Evolutionary conservation across 768 basidiomycete species (phyloP).

Genomic region (Termitomyces eurrhizus): DNA sequence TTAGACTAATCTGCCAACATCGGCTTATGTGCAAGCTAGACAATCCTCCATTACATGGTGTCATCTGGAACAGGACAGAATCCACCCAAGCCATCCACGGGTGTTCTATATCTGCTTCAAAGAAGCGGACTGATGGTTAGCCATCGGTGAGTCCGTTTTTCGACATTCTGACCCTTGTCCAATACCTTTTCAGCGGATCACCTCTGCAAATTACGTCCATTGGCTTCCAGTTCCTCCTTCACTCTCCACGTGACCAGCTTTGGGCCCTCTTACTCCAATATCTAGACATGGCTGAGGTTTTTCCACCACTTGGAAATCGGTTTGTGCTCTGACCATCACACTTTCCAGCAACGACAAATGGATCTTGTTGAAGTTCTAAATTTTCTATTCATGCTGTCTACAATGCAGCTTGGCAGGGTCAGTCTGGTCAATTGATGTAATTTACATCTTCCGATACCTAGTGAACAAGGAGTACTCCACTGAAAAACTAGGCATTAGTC

Average conservation of each 20-base stretch:
- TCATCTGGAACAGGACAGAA: slow-evolving; percentile 81
- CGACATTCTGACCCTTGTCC: slow-evolving; percentile 7
- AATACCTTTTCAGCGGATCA: slow-evolving; percentile 38
- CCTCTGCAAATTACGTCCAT: slow-evolving; percentile 82
- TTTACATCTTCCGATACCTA: not conserved
- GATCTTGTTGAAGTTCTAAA: slow-evolving; percentile 91
- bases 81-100: slow-evolving; percentile 72
- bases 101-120: slow-evolving; percentile 79
- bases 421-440: slow-evolving; percentile 17
- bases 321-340: slow-evolving; percentile 14
- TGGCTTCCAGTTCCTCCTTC: slow-evolving; percentile 95
- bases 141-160: slow-evolving; percentile 44
- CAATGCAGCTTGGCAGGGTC: slow-evolving; percentile 91
- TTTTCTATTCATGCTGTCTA: slow-evolving; percentile 96
- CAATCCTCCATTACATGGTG: slow-evolving; percentile 97
- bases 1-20: not conserved
- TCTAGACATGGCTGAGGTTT: slow-evolving; percentile 78
- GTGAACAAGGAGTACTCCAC: slow-evolving; percentile 81
- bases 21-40: slow-evolving; percentile 41
- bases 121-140: slow-evolving; percentile 84
- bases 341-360: slow-evolving; percentile 72
- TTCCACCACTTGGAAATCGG: slow-evolving; percentile 14
- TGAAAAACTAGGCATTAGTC: slow-evolving; percentile 72
- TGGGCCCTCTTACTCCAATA: slow-evolving; percentile 95
- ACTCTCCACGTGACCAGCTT: slow-evolving; percentile 90